These are phyloP conservation scores for Claviceps cyperi DNA, from an alignment of 2,329 filamentous ascomycete genomes.

Conservation along the genomic window DNA sequence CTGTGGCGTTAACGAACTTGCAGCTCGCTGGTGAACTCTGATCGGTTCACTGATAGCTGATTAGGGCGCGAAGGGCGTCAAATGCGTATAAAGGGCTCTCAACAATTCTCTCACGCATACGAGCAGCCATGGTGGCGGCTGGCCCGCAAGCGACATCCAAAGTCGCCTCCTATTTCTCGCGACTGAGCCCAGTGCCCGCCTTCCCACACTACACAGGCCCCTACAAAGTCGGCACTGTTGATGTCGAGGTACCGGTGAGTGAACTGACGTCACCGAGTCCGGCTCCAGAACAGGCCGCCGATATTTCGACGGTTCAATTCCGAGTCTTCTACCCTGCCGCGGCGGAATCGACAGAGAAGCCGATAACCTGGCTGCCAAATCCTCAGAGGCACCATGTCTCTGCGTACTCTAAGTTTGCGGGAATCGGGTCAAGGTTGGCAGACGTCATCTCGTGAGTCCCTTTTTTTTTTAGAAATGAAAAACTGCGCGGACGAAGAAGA, in stretches of 20 bases:
- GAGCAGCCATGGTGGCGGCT: slow-evolving; percentile 7
- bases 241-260: slow-evolving; percentile 62
- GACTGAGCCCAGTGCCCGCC: slow-evolving; percentile 51
- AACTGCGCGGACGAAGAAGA: background rate
- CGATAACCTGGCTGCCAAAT: slow-evolving; percentile 61
- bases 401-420: slow-evolving; percentile 64
- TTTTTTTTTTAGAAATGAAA: background rate
- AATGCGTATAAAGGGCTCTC: no score
- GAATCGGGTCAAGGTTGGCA: slow-evolving; percentile 43
- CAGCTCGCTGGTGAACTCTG: no score
- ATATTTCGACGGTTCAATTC: slow-evolving; percentile 62
- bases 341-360: slow-evolving; percentile 35
- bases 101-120: background rate
- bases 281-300: slow-evolving; percentile 35
- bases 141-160: slow-evolving; percentile 17
- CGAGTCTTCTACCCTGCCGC: slow-evolving; percentile 68
- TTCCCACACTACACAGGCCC: slow-evolving; percentile 67
- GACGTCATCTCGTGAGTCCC: slow-evolving; percentile 43
- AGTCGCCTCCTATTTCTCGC: slow-evolving; percentile 34
- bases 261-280: slow-evolving; percentile 40
- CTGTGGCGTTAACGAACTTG: no score
- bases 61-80: no score
- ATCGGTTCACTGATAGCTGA: no score
- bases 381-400: slow-evolving; percentile 62
- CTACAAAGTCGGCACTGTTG: slow-evolving; percentile 64